Percentiles rank a stretch among this genome's conserved stretches.
Evolutionary conservation across 169 alveolate genomes (phyloP).

Genomic region (Neospora caninum): DNA sequence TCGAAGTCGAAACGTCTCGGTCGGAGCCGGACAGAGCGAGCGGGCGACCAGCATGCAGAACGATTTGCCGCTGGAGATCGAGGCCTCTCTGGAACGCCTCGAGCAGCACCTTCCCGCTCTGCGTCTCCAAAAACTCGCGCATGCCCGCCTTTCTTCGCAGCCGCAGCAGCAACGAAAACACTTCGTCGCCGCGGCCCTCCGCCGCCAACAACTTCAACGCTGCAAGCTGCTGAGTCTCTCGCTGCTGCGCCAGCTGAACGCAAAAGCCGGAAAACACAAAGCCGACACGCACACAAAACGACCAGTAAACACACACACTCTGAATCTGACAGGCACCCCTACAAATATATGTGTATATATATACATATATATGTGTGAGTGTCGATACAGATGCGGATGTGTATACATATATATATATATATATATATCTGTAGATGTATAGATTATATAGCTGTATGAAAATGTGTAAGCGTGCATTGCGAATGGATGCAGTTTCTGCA

Average conservation of each 20-base stretch:
- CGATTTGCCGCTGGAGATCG: neutral
- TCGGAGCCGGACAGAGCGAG: neutral
- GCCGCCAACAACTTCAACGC: neutral
- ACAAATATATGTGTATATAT: neutral
- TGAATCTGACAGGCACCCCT: neutral
- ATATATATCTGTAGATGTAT: neutral
- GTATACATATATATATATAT: neutral
- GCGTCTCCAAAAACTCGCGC: neutral
- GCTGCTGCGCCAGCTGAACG: conserved; percentile 17
- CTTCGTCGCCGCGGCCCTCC: neutral
- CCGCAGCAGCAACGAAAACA: neutral
- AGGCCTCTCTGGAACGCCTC: neutral
- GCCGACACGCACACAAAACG: neutral
- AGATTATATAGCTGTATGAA: neutral
- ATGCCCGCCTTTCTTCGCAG: neutral
- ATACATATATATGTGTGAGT: neutral
- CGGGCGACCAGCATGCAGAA: neutral
- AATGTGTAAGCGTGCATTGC: too few species aligned
- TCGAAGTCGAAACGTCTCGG: neutral
- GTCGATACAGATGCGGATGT: too few species aligned
- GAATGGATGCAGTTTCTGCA: too few species aligned
- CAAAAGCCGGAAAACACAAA: neutral
- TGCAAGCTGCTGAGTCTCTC: neutral
- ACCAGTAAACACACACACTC: too few species aligned
- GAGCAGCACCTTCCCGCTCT: neutral